These are phyloP conservation scores for Coelastrella sp. DNA, from an alignment of 139 green algal species.

Conservation along the genomic window DNA sequence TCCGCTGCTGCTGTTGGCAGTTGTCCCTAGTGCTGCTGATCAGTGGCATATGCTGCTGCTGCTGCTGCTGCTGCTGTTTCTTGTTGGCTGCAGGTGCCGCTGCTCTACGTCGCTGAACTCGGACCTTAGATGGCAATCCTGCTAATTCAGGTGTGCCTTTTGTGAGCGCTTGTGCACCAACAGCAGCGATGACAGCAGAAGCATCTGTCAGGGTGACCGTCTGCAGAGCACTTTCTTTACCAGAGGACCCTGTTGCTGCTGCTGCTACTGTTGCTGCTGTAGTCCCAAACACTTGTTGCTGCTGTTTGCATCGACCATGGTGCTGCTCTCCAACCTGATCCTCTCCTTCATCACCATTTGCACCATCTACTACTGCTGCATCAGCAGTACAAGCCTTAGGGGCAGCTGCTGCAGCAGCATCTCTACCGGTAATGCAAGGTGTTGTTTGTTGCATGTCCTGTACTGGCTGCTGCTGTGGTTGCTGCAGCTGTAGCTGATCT, in stretches of 20 bases:
- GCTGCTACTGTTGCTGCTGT: conserved; percentile 29
- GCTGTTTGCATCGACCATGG: neutral
- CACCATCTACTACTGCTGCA: neutral
- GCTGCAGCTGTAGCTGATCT: conserved; percentile 11
- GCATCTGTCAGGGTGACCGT: neutral
- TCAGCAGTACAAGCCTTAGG: too few species aligned
- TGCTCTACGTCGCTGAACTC: neutral
- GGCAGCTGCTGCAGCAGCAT: too few species aligned
- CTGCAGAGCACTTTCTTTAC: neutral
- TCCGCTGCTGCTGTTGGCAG: neutral
- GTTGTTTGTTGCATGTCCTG: neutral
- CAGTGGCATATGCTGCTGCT: too few species aligned
- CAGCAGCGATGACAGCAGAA: neutral
- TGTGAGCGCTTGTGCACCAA: neutral
- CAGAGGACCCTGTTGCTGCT: neutral
- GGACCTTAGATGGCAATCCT: neutral
- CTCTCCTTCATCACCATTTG: neutral
- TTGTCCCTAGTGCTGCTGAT: too few species aligned
- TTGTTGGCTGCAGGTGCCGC: neutral
- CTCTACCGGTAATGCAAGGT: too few species aligned
- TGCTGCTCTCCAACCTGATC: neutral
- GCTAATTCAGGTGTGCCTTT: neutral
- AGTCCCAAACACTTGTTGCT: too few species aligned
- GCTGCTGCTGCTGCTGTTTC: neutral
- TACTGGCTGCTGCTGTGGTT: conserved; percentile 5